These are phyloP conservation scores for Claviceps pusilla DNA, from an alignment of 2,329 filamentous ascomycete genomes.

Conservation along the genomic window DNA sequence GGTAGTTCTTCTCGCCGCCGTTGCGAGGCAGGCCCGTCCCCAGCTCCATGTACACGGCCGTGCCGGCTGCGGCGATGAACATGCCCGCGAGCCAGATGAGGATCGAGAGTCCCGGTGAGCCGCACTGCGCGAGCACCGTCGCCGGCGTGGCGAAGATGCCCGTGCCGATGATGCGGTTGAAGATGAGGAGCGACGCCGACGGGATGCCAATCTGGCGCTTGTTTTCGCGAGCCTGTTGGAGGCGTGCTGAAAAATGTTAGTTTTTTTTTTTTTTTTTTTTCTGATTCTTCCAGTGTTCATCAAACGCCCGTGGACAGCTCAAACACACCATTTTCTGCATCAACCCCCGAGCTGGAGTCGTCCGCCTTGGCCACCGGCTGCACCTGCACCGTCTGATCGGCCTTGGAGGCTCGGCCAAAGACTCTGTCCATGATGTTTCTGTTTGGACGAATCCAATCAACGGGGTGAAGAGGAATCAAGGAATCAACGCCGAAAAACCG, in stretches of 20 bases:
- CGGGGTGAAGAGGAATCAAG: too few relatives aligned
- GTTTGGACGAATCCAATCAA: too few relatives aligned
- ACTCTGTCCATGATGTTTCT: neutral
- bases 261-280: too few relatives aligned
- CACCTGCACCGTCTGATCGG: conserved; percentile 3
- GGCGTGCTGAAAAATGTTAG: neutral
- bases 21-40: conserved; percentile 50
- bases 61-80: conserved; percentile 45
- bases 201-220: conserved; percentile 41
- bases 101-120: conserved; percentile 46
- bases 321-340: conserved; percentile 7
- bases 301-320: too few relatives aligned
- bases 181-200: conserved; percentile 43
- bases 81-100: conserved; percentile 50
- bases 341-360: conserved; percentile 3
- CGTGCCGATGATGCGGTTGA: conserved; percentile 52
- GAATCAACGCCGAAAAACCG: too few relatives aligned
- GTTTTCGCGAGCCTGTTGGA: conserved; percentile 27
- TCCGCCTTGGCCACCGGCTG: neutral
- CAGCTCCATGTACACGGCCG: conserved; percentile 51
- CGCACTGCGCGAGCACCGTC: conserved; percentile 39
- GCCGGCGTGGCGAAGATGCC: conserved; percentile 52
- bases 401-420: conserved; percentile 1
- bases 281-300: too few relatives aligned
- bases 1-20: conserved; percentile 53